Conservation (phyloP, 2,329 filamentous ascomycete genomes). For the Verticillium nubilum region DNA sequence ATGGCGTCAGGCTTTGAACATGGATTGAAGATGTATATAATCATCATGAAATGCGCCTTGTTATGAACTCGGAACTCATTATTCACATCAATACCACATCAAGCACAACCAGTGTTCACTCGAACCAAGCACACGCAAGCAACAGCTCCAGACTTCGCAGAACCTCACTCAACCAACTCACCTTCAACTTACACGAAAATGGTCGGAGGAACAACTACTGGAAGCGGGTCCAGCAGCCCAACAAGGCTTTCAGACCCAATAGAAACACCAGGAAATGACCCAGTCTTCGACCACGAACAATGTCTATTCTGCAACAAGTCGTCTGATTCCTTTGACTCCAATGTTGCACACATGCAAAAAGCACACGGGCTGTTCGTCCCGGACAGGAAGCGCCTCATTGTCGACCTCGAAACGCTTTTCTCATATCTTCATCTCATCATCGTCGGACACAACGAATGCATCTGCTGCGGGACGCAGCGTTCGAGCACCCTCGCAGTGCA, state of each 20-base stretch:
- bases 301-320: conserved; percentile 37
- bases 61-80: too few relatives aligned
- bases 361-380: conserved; percentile 41
- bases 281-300: conserved; percentile 18
- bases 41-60: too few relatives aligned
- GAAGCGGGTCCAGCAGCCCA: neutral
- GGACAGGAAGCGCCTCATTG: conserved; percentile 27
- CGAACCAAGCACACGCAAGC: too few relatives aligned
- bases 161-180: neutral
- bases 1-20: too few relatives aligned
- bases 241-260: neutral
- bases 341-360: conserved; percentile 41
- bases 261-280: neutral
- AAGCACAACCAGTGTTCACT: too few relatives aligned
- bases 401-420: conserved; percentile 41
- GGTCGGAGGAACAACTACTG: neutral
- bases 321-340: conserved; percentile 25
- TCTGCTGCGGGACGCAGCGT: conserved; percentile 40
- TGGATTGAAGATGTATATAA: too few relatives aligned
- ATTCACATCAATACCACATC: too few relatives aligned
- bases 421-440: conserved; percentile 43
- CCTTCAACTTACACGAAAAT: neutral
- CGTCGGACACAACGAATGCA: conserved; percentile 41
- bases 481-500: conserved; percentile 37
- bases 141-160: too few relatives aligned